Base-by-base conservation (phyloP, 495 filamentous ascomycete genomes). In the Xylaria cubensis region DNA sequence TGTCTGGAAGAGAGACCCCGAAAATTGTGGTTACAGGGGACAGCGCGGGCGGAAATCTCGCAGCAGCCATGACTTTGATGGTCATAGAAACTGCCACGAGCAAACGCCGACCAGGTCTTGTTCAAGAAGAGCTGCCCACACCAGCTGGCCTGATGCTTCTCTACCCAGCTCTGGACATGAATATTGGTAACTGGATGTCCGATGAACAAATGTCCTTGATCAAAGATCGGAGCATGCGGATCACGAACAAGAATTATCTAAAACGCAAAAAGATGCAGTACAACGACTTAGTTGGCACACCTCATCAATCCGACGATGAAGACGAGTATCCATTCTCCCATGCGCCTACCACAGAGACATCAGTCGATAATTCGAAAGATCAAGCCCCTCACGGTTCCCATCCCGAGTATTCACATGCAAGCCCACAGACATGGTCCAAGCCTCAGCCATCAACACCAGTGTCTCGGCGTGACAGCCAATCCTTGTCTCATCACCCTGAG, bases 161-260 rank as follows among this genome's bases (percentile, higher is more conserved):
- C 36, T 99, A 99, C 77, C 96, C 96, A 1, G 89, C 89, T 0
- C 84, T 99, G 69, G 97, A 97, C 76, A 92, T 98, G 90, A 97
- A 94, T 78, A 97, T 98, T 64, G 92, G 93, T n/a, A 98, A 94
- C 75, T 99, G 96, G 96, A 98, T 99, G 94, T 94, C 92, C 0
- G 97, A 99, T 75, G 96, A 98, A 79, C 95, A 98, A 78, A 96
- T 98, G 93, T 87, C 93, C 0, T 82, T 98, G 50, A 97, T 99
- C 67, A 91, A 95, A 73, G 94, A 97, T 70, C 91, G 93, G 51
- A 86, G 89, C 66, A 89, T 88, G 69, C 89, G 95, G 3, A 90
- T 90, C 71, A 93, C 90, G 2, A 97, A 98, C 76, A 87, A 86
- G 69, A 85, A 87, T 56, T 88, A 98, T 64, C 78, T 98, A 6